Percentiles rank a stretch among this genome's conserved stretches.
These are phyloP conservation scores for Globomyces sp. DNA, from an alignment of 371 early-diverging fungal species.

Conservation along the genomic window DNA sequence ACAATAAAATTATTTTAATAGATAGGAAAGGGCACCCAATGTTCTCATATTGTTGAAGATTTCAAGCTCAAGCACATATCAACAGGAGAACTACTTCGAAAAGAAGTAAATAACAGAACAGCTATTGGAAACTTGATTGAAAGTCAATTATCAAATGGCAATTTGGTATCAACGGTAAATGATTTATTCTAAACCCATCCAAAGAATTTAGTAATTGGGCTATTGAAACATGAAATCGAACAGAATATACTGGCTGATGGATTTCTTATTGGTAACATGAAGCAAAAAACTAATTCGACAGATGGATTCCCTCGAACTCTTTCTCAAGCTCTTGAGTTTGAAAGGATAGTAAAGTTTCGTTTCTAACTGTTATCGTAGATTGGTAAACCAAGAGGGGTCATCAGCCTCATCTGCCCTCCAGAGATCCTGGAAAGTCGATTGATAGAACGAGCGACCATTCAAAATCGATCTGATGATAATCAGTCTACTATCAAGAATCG, in stretches of 20 bases:
- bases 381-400: conserved; percentile 16
- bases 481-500: conserved; percentile 53
- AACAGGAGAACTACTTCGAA: conserved; percentile 57
- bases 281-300: background rate
- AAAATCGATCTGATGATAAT: conserved; percentile 59
- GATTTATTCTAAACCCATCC: background rate
- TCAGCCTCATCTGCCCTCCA: conserved; percentile 41
- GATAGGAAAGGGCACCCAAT: conserved; percentile 90
- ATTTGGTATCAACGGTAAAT: conserved; percentile 28
- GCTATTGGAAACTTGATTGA: conserved; percentile 27
- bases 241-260: conserved; percentile 11
- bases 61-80: conserved; percentile 55
- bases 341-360: conserved; percentile 5
- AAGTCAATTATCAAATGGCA: conserved; percentile 35
- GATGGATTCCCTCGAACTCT: conserved; percentile 15
- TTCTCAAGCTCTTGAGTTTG: conserved; percentile 20
- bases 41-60: conserved; percentile 78
- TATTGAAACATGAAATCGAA: conserved; percentile 16
- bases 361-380: background rate
- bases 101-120: conserved; percentile 34
- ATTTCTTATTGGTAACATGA: background rate
- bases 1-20: conserved; percentile 27
- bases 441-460: conserved; percentile 55
- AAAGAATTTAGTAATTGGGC: conserved; percentile 30
- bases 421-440: conserved; percentile 42